These are phyloP conservation scores for Termitomyces sp. DNA, from an alignment of 1,284 basidiomycete species.

Conservation along the genomic window DNA sequence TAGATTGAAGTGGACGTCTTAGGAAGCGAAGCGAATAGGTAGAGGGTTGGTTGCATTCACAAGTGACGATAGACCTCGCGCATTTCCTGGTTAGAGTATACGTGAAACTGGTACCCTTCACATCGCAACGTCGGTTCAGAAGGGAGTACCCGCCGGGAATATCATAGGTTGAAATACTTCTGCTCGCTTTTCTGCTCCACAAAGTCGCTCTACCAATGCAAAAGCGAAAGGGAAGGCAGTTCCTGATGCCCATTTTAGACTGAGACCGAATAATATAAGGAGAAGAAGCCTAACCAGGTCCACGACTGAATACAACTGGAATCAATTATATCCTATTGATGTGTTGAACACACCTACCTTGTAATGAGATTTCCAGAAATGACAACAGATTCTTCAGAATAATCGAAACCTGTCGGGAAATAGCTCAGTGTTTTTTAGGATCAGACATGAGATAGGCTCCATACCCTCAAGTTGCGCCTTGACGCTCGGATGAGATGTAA, in stretches of 20 bases:
- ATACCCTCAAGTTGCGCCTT: constrained; percentile 58
- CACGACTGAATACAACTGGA: constrained; percentile 47
- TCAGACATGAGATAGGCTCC: constrained; percentile 11
- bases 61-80: background rate
- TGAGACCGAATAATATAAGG: background rate
- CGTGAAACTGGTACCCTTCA: too few relatives aligned
- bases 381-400: constrained; percentile 76
- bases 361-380: constrained; percentile 73
- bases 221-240: constrained; percentile 77
- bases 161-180: constrained; percentile 73
- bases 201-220: constrained; percentile 63
- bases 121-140: constrained; percentile 18
- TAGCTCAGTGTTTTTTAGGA: background rate
- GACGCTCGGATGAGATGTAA: constrained; percentile 82
- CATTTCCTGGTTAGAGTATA: background rate
- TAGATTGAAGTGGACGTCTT: too few relatives aligned
- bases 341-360: constrained; percentile 41
- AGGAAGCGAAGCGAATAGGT: too few relatives aligned
- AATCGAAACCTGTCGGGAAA: constrained; percentile 56
- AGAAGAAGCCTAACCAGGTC: constrained; percentile 52
- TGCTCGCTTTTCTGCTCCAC: constrained; percentile 60
- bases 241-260: constrained; percentile 36
- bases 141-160: constrained; percentile 59
- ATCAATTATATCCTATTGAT: background rate
- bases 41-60: background rate